These are phyloP conservation scores for Colletotrichum sp. DNA, from an alignment of 2,329 filamentous ascomycete species.

Conservation along the genomic window DNA sequence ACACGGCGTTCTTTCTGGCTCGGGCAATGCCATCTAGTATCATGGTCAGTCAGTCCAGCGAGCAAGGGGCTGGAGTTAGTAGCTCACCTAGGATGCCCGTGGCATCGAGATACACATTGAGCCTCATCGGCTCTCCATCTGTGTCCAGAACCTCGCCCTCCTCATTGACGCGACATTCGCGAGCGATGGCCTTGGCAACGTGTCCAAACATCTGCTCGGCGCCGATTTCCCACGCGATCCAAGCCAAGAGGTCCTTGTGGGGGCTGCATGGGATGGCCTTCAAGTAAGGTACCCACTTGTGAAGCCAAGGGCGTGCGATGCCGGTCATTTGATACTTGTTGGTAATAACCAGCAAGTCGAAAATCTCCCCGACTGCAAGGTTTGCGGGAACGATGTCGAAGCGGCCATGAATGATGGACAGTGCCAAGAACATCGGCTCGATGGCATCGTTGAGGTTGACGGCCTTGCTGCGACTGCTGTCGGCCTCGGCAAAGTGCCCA, in stretches of 20 bases:
- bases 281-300: not conserved
- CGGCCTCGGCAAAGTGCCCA: not conserved
- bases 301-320: not conserved
- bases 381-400: not conserved
- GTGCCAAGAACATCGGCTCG: not conserved
- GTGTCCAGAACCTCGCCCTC: not conserved
- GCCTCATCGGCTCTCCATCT: not conserved
- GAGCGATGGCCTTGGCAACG: not conserved
- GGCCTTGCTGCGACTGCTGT: not conserved
- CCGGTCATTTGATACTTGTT: not conserved
- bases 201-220: not conserved
- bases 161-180: not conserved
- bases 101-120: not conserved
- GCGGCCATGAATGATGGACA: not conserved
- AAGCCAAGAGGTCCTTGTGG: not conserved
- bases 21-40: not conserved
- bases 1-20: not conserved
- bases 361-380: not conserved
- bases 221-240: not conserved
- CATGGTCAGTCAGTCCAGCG: not conserved
- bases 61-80: not conserved
- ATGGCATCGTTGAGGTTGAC: not conserved
- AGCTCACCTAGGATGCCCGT: not conserved
- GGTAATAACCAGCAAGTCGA: not conserved
- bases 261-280: not conserved